Base-by-base conservation (phyloP, 208 protist genomes). In the Kentomonas sorsogonicus region DNA sequence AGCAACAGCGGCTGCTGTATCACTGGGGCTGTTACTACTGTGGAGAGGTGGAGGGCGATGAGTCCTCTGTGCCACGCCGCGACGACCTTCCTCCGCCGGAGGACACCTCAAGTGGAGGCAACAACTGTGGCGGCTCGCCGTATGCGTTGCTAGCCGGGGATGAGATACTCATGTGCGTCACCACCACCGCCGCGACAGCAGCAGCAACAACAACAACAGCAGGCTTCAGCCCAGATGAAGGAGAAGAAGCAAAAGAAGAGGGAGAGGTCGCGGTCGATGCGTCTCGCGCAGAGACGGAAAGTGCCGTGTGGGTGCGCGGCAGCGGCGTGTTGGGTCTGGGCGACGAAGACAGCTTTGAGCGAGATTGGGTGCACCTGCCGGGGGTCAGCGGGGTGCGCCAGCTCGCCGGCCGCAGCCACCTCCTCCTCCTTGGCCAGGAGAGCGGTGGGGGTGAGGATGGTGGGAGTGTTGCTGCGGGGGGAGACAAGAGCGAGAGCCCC, bases 11-110 rank as follows among this genome's bases (percentile, higher is more conserved):
- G 6, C 18, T 34, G 22, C 66, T 72, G 16, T 72, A 80, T 18
- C 85, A 95, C 34, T 95, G 83, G 78, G 88, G 88, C 15, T 95
- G 88, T 57, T 95, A 91, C 63, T 95, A 91, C 62, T 78, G 70
- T 66, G 52, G 57, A 41, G 76, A 64, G 25, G 54, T 91, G 13
- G 84, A 95, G 45, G 85, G 81, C 31, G 59, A 59, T 11, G 70
- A 69, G 10, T 69, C 80, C 15, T 92, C 88, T 0, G 43, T 77
- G 39, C 84, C 88, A 33, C 75, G 77, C 0, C 47, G 48, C 34
- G 57, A 63, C 10, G 64, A 48, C 27, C n/a, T n/a, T n/a, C n/a
- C n/a, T n/a, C n/a, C n/a, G n/a, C n/a, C n/a, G n/a, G n/a, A n/a
- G n/a, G n/a, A n/a, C n/a, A n/a, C n/a, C n/a, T n/a, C n/a, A n/a